Evolutionary conservation across 2,329 filamentous ascomycete species (phyloP).

Genomic region (Alternaria consortialis): DNA sequence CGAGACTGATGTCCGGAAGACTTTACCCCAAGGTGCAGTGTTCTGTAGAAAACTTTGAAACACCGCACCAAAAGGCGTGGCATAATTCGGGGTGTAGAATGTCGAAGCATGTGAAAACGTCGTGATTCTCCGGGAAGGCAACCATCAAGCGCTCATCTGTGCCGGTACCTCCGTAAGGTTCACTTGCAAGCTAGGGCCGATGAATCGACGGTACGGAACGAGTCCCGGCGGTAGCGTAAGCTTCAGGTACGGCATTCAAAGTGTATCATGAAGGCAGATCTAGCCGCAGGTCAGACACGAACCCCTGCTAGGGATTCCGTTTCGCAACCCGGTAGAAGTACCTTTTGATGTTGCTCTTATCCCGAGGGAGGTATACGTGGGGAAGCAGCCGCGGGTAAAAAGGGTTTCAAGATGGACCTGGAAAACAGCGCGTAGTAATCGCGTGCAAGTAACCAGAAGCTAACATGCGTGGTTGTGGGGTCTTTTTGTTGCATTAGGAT

Average conservation of each 20-base stretch:
- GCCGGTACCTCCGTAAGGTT: neutral
- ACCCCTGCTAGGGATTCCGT: neutral
- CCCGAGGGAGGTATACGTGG: neutral
- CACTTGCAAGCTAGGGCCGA: neutral
- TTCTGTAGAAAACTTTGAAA: neutral
- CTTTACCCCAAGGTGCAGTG: too few relatives aligned
- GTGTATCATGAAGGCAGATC: neutral
- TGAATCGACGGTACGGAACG: constrained; percentile 1
- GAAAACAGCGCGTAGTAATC: neutral
- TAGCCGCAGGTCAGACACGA: neutral
- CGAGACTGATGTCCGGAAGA: too few relatives aligned
- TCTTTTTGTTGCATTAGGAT: neutral
- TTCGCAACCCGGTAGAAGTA: neutral
- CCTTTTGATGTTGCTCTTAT: constrained; percentile 2
- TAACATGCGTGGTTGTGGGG: neutral
- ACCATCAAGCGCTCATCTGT: neutral
- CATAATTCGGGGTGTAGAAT: neutral
- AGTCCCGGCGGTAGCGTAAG: neutral
- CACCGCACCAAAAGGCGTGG: neutral
- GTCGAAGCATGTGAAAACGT: neutral
- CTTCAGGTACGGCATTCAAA: neutral
- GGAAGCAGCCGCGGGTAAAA: neutral
- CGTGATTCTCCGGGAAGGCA: neutral
- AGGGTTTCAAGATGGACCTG: constrained; percentile 2
- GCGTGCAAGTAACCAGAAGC: neutral